Base-by-base conservation (phyloP, 345 rosid species). In the Alliaria petiolata region DNA sequence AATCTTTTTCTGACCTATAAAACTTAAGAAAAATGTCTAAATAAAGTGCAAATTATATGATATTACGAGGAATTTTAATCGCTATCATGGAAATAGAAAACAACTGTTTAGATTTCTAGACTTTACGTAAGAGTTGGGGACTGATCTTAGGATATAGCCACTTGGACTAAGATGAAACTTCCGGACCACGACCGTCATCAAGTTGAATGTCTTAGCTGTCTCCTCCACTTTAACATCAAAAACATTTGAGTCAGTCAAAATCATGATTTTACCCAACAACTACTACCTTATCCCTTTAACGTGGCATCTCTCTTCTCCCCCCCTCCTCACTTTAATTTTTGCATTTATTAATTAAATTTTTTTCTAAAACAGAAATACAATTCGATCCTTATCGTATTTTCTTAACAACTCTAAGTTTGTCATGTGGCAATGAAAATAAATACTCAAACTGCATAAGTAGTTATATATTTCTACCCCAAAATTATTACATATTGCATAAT, bases 201-300 rank as follows among this genome's bases (percentile, higher is more conserved):
- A 65, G 30, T 74, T 47, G 53, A 65, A 20, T 50, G 61, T 19
- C 61, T 47, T 74, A 74, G 72, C 77, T 74, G 77, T 74, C 61
- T 65, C 77, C 72, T 30, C 66, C 17, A 35, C 30, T 9, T n/a
- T n/a, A n/a, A 20, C 67, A 19, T 49, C 8, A 47, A n/a, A n/a
- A 49, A 55, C 42, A 63, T 59, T 45, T 54, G 58, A 64, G 57
- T 72, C 70, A 45, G 76, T 64, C 49, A 55, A 38, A 17, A 4
- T 72, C 46, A 72, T 72, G 8, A 45, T 44, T 50, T 64, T 64
- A 64, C 34, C 76, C 68, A 61, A 61, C 66, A 11, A 64, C 58
- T 39, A n/a, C n/a, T n/a, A 44, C 70, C 50, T 44, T 44, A 42
- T 52, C 54, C 38, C 62, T 69, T 51, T 3, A 63, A 72, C 70